Evolutionary conservation across 2,329 filamentous ascomycete genomes (phyloP).

Genomic region (Stemphylium lycopersici): DNA sequence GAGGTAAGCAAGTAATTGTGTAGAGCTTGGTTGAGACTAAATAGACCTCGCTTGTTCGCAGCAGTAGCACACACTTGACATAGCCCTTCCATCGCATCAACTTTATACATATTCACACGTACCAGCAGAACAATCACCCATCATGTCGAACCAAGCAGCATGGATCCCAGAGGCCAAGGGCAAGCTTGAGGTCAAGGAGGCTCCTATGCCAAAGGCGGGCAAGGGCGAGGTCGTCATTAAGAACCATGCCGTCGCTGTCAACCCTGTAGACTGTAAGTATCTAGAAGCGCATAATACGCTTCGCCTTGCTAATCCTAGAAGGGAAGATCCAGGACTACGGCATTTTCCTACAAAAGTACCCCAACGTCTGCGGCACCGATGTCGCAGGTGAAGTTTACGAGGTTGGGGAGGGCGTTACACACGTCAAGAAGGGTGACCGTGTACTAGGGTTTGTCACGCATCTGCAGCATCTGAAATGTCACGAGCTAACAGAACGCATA

Average conservation of each 20-base stretch:
- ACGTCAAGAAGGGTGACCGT: conserved; percentile 54
- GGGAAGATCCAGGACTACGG: conserved; percentile 45
- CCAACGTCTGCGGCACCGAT: conserved; percentile 50
- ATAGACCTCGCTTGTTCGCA: background rate
- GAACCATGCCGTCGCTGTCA: conserved; percentile 43
- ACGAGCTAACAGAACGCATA: conserved; percentile 12
- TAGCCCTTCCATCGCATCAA: background rate
- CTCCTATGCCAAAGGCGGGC: conserved; percentile 34
- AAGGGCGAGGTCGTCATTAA: conserved; percentile 43
- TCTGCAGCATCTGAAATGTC: background rate
- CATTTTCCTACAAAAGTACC: conserved; percentile 44
- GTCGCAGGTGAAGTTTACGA: conserved; percentile 55
- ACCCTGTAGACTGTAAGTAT: conserved; percentile 40
- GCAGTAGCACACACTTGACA: too few relatives aligned
- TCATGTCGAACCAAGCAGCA: conserved; percentile 43
- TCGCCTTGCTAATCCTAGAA: conserved; percentile 14
- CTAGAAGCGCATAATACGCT: background rate
- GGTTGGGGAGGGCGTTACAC: conserved; percentile 54
- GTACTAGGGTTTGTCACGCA: conserved; percentile 47
- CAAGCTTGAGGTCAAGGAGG: conserved; percentile 38
- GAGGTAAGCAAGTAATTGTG: background rate
- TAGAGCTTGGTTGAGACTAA: background rate
- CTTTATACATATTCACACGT: background rate
- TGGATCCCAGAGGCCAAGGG: conserved; percentile 40
- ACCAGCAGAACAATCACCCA: background rate